Base-by-base conservation (phyloP, 352 stramenopile genomes). In the Pythium graminicola region DNA sequence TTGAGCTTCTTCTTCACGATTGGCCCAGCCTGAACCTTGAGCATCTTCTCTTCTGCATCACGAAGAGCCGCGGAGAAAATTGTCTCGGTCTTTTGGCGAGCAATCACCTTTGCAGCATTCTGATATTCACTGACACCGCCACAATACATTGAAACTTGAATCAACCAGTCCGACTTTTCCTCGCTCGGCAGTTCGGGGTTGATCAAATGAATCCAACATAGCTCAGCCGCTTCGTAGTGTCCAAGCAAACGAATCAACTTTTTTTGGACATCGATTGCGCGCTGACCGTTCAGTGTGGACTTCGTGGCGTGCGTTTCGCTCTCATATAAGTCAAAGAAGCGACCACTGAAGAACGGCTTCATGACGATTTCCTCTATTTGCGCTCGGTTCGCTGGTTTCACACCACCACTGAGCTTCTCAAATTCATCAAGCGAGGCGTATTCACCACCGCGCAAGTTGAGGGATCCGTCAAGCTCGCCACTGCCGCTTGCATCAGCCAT, bases 61-160 rank as follows among this genome's bases (percentile, higher is more conserved):
- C 48, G 33, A 31, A 70, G 22, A 19, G 54, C 58, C 23, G 46
- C 17, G 10, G 51, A 46, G 20, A 71, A 71, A 20, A 71, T 64
- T 7, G 53, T 59, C 19, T 71, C 63, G 6, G 54, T 60, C 57
- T 67, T 64, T 40, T 71, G 56, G 9, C 45, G 51, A 26, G 58
- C 50, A 32, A 71, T 60, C 23, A 65, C 58, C 50, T 64, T 63
- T 1, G 59, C 65, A 10, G 63, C 60, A 20, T 52, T 71, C 54
- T 71, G 60, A 44, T 69, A 76, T 40, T 76, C 67, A 32, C 64
- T 66, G 10, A 72, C 40, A n/a, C 67, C 67, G 38, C 67, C 67
- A 42, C 64, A 73, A 19, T 58, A 38, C 31, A 51, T 63, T 26
- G 57, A 55, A 4, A 40, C n/a, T 20, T 64, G 58, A 2, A 72